phyloP scores from a whole-genome alignment of 768 basidiomycete species.

The Phanerochaete sordida region DNA sequence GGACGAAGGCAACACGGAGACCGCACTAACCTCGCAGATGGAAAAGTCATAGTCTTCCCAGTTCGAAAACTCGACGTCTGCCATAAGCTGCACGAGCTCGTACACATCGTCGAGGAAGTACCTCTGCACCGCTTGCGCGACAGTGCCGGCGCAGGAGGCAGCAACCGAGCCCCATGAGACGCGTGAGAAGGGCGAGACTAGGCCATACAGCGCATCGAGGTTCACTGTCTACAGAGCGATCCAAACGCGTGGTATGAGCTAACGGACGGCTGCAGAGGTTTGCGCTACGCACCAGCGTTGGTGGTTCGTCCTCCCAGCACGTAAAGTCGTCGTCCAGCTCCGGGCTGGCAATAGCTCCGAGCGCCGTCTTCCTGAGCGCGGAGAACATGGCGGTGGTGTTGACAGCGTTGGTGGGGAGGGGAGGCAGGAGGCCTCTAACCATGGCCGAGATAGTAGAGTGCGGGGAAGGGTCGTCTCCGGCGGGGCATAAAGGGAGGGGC shows the following conservation, averaged over 20 bases:
- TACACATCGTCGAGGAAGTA: slow-evolving; percentile 38
- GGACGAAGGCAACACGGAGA: not conserved
- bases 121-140: slow-evolving; percentile 27
- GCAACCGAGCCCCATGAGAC: slow-evolving; percentile 21
- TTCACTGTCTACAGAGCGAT: slow-evolving; percentile 17
- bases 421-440: slow-evolving; percentile 3
- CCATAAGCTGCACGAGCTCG: slow-evolving; percentile 38
- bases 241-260: not conserved
- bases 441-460: slow-evolving; percentile 1
- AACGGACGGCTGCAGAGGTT: not conserved
- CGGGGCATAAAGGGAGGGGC: not conserved
- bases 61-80: slow-evolving; percentile 32
- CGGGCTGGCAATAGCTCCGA: not conserved
- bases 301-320: slow-evolving; percentile 6
- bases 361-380: slow-evolving; percentile 9
- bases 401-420: not conserved
- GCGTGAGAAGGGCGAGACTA: slow-evolving; percentile 18
- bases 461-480: not conserved
- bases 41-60: slow-evolving; percentile 10
- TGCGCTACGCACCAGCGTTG: slow-evolving; percentile 6
- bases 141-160: slow-evolving; percentile 18
- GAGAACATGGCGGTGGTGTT: slow-evolving; percentile 7
- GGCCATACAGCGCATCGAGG: slow-evolving; percentile 19
- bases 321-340: slow-evolving; percentile 1
- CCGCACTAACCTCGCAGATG: slow-evolving; percentile 11